These are phyloP conservation scores for Glarea lozoyensis DNA, from an alignment of 495 filamentous ascomycete genomes.

Conservation along the genomic window DNA sequence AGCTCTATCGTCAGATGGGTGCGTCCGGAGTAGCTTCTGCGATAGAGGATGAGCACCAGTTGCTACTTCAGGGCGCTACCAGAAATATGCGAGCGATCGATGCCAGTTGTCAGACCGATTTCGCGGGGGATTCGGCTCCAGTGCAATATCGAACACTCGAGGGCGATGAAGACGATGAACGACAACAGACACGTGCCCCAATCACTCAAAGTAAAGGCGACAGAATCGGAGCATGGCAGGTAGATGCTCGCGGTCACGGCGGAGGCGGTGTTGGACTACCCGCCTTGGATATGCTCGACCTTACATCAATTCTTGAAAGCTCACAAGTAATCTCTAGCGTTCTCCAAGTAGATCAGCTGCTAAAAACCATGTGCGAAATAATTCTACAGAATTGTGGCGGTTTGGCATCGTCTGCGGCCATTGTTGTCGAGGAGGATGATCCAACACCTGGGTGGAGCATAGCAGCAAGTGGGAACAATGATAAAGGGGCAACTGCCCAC, in stretches of 20 bases:
- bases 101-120: constrained; percentile 65
- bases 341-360: constrained; percentile 70
- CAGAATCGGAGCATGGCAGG: constrained; percentile 56
- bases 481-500: constrained; percentile 53
- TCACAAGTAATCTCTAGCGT: constrained; percentile 89
- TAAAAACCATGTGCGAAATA: constrained; percentile 85
- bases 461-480: constrained; percentile 64
- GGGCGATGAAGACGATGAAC: constrained; percentile 47
- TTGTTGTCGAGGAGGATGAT: constrained; percentile 66
- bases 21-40: constrained; percentile 66
- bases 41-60: constrained; percentile 61
- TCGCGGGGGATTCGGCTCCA: constrained; percentile 49
- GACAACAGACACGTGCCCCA: constrained; percentile 34
- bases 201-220: constrained; percentile 47
- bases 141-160: constrained; percentile 42
- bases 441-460: constrained; percentile 55
- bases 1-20: constrained; percentile 63
- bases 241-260: constrained; percentile 28
- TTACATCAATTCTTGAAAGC: constrained; percentile 78
- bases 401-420: constrained; percentile 66
- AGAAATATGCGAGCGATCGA: constrained; percentile 54
- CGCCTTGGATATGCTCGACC: constrained; percentile 72
- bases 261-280: constrained; percentile 42
- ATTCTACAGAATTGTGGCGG: constrained; percentile 79
- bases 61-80: constrained; percentile 58